Evolutionary conservation across 2,329 filamentous ascomycete genomes (phyloP).

Genomic region (Neonectria faginata): DNA sequence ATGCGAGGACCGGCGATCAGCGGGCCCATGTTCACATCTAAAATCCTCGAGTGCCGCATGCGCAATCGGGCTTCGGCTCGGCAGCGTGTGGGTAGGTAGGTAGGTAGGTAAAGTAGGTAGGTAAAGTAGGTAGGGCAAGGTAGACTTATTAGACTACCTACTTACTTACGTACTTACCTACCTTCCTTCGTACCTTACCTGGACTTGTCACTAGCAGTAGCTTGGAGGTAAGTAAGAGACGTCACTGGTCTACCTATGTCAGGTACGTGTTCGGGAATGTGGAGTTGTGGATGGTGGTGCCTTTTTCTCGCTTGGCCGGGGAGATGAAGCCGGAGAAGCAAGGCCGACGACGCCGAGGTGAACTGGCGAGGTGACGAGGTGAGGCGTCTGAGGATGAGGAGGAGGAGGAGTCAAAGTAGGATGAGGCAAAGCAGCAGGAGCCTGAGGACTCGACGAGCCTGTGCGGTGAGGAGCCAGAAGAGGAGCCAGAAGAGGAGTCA

Average conservation of each 20-base stretch:
- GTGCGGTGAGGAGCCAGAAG: not conserved
- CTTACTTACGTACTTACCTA: too few relatives aligned
- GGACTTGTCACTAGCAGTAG: not conserved
- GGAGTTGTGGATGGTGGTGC: not conserved
- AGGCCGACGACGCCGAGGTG: not conserved
- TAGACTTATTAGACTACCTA: too few relatives aligned
- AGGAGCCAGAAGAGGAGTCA: not conserved
- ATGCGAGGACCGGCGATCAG: conserved; percentile 17
- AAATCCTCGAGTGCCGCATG: conserved; percentile 16
- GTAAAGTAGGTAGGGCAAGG: too few relatives aligned
- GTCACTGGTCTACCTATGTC: too few relatives aligned
- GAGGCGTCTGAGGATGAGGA: not conserved
- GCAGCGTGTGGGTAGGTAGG: conserved; percentile 13
- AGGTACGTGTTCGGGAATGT: not conserved
- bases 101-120: too few relatives aligned
- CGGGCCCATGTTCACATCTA: conserved; percentile 9
- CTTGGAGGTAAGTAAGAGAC: not conserved
- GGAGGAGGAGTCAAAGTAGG: too few relatives aligned
- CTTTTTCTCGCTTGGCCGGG: conserved; percentile 3
- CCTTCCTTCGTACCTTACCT: not conserved
- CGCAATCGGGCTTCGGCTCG: conserved; percentile 24
- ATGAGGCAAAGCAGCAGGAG: not conserved
- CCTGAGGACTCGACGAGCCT: not conserved
- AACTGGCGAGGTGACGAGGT: not conserved
- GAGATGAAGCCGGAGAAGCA: not conserved